Conservation (phyloP, 495 filamentous ascomycete species). For the Venustampulla echinocandica region DNA sequence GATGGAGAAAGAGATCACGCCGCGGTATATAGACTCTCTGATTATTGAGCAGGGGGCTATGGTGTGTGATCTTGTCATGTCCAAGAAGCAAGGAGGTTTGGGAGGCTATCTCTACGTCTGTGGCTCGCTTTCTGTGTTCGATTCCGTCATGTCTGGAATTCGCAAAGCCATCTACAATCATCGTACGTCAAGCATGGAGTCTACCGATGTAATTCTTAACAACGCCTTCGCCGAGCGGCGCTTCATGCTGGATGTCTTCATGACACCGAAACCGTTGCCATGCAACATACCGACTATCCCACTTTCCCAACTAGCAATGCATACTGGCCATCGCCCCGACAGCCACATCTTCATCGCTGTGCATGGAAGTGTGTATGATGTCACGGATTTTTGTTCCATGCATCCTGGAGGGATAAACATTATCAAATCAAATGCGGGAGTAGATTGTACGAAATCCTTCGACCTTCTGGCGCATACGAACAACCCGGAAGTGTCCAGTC, state of each 20-base stretch:
- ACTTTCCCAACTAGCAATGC: slow-evolving; percentile 22
- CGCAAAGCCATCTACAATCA: slow-evolving; percentile 27
- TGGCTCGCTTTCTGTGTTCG: slow-evolving; percentile 29
- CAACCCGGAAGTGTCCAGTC: slow-evolving; percentile 28
- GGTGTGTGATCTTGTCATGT: slow-evolving; percentile 30
- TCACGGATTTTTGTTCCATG: slow-evolving; percentile 29
- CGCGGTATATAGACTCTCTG: slow-evolving; percentile 27
- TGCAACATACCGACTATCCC: slow-evolving; percentile 24
- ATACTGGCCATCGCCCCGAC: slow-evolving; percentile 26
- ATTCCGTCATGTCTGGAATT: slow-evolving; percentile 29
- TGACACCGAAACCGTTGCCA: slow-evolving; percentile 27
- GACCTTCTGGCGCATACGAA: slow-evolving; percentile 28
- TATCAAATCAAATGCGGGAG: slow-evolving; percentile 25
- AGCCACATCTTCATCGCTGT: slow-evolving; percentile 29
- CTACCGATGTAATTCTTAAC: slow-evolving; percentile 23
- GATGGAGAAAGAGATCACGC: slow-evolving; percentile 25
- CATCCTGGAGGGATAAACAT: slow-evolving; percentile 29
- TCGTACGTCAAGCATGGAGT: slow-evolving; percentile 21
- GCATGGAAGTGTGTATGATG: slow-evolving; percentile 29
- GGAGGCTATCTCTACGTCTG: slow-evolving; percentile 31
- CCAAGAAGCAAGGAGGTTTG: slow-evolving; percentile 29
- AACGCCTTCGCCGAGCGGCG: slow-evolving; percentile 29
- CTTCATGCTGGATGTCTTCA: slow-evolving; percentile 33
- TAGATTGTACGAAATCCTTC: slow-evolving; percentile 29
- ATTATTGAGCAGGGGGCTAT: slow-evolving; percentile 27